phyloP scores from a whole-genome alignment of 1,139 yeast species.

The Zygosaccharomyces pseudobailii region DNA sequence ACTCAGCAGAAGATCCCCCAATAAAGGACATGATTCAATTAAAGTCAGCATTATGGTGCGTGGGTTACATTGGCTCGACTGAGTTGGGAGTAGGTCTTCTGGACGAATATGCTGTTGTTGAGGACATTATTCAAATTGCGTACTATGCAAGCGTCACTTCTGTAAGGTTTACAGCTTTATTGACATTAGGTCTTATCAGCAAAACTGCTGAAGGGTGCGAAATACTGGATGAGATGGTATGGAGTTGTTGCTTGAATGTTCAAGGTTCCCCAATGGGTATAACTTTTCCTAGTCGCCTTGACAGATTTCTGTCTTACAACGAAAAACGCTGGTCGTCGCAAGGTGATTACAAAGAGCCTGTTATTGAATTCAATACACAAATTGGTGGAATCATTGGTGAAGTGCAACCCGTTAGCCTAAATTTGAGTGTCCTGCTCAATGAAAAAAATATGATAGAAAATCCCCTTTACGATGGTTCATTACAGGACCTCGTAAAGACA shows the following conservation, averaged over 20 bases:
- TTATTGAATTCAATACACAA: slow-evolving; percentile 17
- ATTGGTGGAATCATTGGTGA: slow-evolving; percentile 18
- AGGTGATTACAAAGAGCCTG: slow-evolving; percentile 17
- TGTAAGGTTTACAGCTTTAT: slow-evolving; percentile 71
- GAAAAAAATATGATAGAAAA: slow-evolving; percentile 23
- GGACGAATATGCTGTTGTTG: slow-evolving; percentile 55
- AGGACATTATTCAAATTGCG: slow-evolving; percentile 51
- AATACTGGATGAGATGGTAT: slow-evolving; percentile 73
- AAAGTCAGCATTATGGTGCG: slow-evolving; percentile 81
- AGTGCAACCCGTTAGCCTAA: slow-evolving; percentile 15
- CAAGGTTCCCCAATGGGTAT: slow-evolving; percentile 52
- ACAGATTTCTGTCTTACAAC: slow-evolving; percentile 26
- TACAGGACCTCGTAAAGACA: slow-evolving; percentile 6
- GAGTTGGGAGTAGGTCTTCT: slow-evolving; percentile 62
- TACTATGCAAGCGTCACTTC: slow-evolving; percentile 55
- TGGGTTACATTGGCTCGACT: slow-evolving; percentile 76
- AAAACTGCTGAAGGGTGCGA: slow-evolving; percentile 77
- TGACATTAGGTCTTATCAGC: slow-evolving; percentile 69
- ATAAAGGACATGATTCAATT: slow-evolving; percentile 40
- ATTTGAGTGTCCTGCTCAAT: slow-evolving; percentile 18
- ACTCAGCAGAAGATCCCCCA: slow-evolving; percentile 22
- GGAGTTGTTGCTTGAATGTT: slow-evolving; percentile 59
- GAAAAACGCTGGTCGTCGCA: slow-evolving; percentile 21
- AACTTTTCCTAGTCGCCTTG: slow-evolving; percentile 45
- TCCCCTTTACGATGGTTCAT: slow-evolving; percentile 15